phyloP scores from a whole-genome alignment of 208 protist species.

The Lotmaria passim region DNA sequence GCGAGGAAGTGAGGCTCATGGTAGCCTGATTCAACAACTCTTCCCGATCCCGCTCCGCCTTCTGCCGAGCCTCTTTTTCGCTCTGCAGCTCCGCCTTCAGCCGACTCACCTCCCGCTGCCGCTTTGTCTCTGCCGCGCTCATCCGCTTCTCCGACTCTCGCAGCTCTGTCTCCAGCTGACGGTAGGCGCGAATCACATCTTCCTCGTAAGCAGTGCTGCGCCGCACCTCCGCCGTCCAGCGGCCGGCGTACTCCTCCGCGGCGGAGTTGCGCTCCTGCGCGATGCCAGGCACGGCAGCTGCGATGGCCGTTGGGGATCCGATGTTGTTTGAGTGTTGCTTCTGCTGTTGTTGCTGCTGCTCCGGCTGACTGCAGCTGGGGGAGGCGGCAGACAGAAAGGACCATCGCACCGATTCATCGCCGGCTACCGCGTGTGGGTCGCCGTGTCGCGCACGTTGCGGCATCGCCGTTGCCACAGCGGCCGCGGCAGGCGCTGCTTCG shows the following conservation, averaged over 20 bases:
- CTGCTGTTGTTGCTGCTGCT: slow-evolving; percentile 1
- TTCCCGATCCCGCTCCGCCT: slow-evolving; percentile 42
- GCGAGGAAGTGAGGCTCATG: slow-evolving; percentile 4
- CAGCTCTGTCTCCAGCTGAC: slow-evolving; percentile 30
- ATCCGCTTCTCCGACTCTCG: background rate
- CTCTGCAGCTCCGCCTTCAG: slow-evolving; percentile 38
- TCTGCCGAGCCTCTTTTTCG: slow-evolving; percentile 25
- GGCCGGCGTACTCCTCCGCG: slow-evolving; percentile 4
- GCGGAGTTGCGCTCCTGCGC: slow-evolving; percentile 16
- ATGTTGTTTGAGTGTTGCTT: too few relatives aligned
- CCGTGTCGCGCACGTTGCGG: background rate
- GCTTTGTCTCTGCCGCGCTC: slow-evolving; percentile 17
- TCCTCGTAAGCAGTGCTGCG: slow-evolving; percentile 14
- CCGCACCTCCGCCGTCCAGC: slow-evolving; percentile 17
- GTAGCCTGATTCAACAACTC: slow-evolving; percentile 31
- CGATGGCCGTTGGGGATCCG: slow-evolving; percentile 11
- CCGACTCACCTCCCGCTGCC: slow-evolving; percentile 30
- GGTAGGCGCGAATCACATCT: slow-evolving; percentile 21
- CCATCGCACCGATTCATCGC: slow-evolving; percentile 2
- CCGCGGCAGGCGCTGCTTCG: too few relatives aligned
- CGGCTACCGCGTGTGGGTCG: background rate
- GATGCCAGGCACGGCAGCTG: slow-evolving; percentile 25
- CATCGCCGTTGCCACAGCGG: background rate
- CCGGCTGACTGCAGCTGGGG: background rate
- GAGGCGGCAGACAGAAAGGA: slow-evolving; percentile 5